Evolutionary conservation across 2,329 filamentous ascomycete species (phyloP).

Genomic region (Fonsecaea nubica): DNA sequence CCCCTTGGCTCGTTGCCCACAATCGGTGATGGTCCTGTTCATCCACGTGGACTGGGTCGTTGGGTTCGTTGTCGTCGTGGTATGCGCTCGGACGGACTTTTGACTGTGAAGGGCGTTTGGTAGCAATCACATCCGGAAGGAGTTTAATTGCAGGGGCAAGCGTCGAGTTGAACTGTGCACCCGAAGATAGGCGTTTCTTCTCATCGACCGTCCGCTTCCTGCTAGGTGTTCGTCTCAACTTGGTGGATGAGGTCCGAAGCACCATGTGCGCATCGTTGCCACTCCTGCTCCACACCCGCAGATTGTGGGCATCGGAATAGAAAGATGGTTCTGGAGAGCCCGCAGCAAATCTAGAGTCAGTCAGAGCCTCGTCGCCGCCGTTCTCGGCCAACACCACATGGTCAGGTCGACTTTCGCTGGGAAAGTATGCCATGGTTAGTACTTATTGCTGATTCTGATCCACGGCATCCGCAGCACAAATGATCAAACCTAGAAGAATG

Average conservation of each 20-base stretch:
- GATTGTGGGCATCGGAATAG: conserved; percentile 16
- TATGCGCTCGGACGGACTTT: neutral
- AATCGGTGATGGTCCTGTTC: conserved; percentile 1
- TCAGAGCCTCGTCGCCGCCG: conserved; percentile 7
- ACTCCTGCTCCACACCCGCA: conserved; percentile 7
- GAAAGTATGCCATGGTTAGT: conserved; percentile 2
- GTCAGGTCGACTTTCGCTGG: conserved; percentile 5
- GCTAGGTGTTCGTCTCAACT: neutral
- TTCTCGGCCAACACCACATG: conserved; percentile 5
- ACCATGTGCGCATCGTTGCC: conserved; percentile 8
- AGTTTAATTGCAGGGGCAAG: conserved; percentile 2
- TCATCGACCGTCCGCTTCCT: conserved; percentile 9
- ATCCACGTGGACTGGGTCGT: neutral
- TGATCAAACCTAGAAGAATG: neutral
- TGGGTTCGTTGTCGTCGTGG: neutral
- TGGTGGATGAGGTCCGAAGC: conserved; percentile 6
- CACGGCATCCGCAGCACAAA: neutral
- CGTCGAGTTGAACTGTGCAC: neutral
- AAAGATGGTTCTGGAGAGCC: neutral
- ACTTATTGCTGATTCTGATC: neutral
- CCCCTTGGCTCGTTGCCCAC: neutral
- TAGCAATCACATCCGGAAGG: neutral
- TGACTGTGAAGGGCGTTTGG: neutral
- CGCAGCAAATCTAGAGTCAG: conserved; percentile 8
- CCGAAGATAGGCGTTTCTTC: conserved; percentile 5